Conservation (phyloP, 768 basidiomycete genomes). For the Pleurotus tuoliensis region DNA sequence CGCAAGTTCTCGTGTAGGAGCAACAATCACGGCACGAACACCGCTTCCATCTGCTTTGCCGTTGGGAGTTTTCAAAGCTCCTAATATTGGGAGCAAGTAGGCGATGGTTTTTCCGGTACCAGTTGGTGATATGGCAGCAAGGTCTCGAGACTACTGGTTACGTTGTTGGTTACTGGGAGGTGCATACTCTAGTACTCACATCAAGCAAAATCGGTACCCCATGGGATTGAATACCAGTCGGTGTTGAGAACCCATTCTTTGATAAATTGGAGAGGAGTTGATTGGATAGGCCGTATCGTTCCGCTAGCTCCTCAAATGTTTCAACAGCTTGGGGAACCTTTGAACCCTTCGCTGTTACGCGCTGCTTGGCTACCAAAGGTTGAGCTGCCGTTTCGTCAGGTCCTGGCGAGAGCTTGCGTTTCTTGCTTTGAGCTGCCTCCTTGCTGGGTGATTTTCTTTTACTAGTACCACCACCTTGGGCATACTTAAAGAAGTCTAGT, state of each 20-base stretch:
- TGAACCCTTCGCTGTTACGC: slow-evolving; percentile 71
- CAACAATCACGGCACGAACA: slow-evolving; percentile 75
- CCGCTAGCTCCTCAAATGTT: slow-evolving; percentile 55
- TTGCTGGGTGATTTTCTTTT: slow-evolving; percentile 45
- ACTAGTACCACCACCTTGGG: slow-evolving; percentile 44
- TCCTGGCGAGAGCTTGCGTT: slow-evolving; percentile 25
- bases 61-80: slow-evolving; percentile 48
- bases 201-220: slow-evolving; percentile 79
- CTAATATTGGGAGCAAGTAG: slow-evolving; percentile 82
- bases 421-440: slow-evolving; percentile 25
- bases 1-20: slow-evolving; percentile 94
- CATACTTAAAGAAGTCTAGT: slow-evolving; percentile 92
- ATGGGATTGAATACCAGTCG: slow-evolving; percentile 80
- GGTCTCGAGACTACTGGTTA: slow-evolving; percentile 61
- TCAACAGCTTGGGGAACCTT: slow-evolving; percentile 59
- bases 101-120: slow-evolving; percentile 96
- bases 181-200: slow-evolving; percentile 33
- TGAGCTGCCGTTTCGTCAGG: slow-evolving; percentile 26
- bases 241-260: slow-evolving; percentile 55
- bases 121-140: slow-evolving; percentile 94
- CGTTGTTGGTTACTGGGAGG: slow-evolving; percentile 7
- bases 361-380: slow-evolving; percentile 36
- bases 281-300: slow-evolving; percentile 54
- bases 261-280: slow-evolving; percentile 63
- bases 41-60: slow-evolving; percentile 43